These are phyloP conservation scores for Plenodomus lindquistii DNA, from an alignment of 2,329 filamentous ascomycete genomes.

Conservation along the genomic window DNA sequence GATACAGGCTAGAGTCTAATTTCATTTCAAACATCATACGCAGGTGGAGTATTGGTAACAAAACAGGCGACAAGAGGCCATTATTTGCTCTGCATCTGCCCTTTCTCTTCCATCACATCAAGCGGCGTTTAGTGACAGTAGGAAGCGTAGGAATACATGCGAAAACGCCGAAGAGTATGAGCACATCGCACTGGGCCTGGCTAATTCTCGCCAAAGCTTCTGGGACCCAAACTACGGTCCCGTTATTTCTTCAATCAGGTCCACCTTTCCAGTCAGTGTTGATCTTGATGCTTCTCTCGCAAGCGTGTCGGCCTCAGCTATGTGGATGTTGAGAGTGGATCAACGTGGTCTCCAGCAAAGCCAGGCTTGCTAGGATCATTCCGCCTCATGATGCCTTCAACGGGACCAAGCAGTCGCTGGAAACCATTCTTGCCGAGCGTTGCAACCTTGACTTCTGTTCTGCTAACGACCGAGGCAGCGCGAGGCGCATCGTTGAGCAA, in stretches of 20 bases:
- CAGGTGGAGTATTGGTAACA: conserved; percentile 39
- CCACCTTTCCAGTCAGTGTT: neutral
- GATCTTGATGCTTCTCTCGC: neutral
- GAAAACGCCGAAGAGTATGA: conserved; percentile 24
- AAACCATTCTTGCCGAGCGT: conserved; percentile 92
- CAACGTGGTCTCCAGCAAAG: conserved; percentile 56
- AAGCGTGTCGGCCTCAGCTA: conserved; percentile 6
- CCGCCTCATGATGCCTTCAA: conserved; percentile 92
- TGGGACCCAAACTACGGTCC: neutral
- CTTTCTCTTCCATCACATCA: conserved; percentile 18
- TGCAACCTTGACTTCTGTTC: conserved; percentile 89
- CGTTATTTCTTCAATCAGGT: neutral
- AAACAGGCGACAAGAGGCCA: conserved; percentile 22
- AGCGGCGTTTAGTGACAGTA: conserved; percentile 45
- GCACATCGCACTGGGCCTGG: conserved; percentile 2
- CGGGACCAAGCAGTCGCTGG: conserved; percentile 87
- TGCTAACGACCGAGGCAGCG: conserved; percentile 83
- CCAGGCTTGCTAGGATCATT: conserved; percentile 59
- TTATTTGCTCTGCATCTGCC: conserved; percentile 14
- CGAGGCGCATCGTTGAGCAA: conserved; percentile 91
- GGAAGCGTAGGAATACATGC: conserved; percentile 44
- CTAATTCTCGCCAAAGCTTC: conserved; percentile 1
- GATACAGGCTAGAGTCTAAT: neutral
- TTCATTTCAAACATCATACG: conserved; percentile 24
- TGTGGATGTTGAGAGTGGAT: conserved; percentile 57